Evolutionary conservation across 495 filamentous ascomycete genomes (phyloP).

Genomic region (Tuber borchii): DNA sequence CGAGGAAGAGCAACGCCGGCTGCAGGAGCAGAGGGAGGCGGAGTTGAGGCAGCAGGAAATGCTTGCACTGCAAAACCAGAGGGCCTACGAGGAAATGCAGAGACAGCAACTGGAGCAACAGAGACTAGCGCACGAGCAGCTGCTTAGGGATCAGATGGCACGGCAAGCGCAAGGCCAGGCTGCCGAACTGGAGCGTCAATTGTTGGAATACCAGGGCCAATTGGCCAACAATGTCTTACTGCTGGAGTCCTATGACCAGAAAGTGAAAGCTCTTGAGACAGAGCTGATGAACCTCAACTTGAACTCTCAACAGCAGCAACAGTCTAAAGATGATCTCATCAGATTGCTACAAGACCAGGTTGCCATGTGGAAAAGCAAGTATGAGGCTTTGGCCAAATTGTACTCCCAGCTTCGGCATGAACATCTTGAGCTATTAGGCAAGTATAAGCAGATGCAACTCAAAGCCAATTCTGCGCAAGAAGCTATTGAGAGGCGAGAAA

Average conservation of each 20-base stretch:
- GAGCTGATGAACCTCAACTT: slow-evolving; percentile 75
- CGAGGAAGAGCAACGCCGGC: slow-evolving; percentile 79
- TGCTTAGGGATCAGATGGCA: slow-evolving; percentile 77
- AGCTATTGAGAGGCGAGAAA: slow-evolving; percentile 89
- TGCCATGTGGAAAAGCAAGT: slow-evolving; percentile 94
- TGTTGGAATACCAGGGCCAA: slow-evolving; percentile 86
- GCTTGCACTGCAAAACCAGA: slow-evolving; percentile 68
- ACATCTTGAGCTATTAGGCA: slow-evolving; percentile 88
- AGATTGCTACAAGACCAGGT: slow-evolving; percentile 61
- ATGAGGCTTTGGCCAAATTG: slow-evolving; percentile 90
- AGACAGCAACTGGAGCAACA: slow-evolving; percentile 81
- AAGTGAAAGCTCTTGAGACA: slow-evolving; percentile 84
- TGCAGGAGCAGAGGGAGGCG: slow-evolving; percentile 70
- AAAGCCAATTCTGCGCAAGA: slow-evolving; percentile 96
- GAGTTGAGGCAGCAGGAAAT: slow-evolving; percentile 60
- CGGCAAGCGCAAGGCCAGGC: slow-evolving; percentile 88
- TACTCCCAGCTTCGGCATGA: slow-evolving; percentile 94
- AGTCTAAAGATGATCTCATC: slow-evolving; percentile 91
- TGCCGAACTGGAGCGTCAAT: slow-evolving; percentile 90
- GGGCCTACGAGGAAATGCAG: slow-evolving; percentile 93
- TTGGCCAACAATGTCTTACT: slow-evolving; percentile 95
- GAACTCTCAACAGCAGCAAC: slow-evolving; percentile 76
- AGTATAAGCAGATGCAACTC: slow-evolving; percentile 89
- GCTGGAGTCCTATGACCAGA: slow-evolving; percentile 86
- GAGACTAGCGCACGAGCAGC: slow-evolving; percentile 78